Percentiles rank a stretch among this genome's conserved stretches.
Conservation (phyloP, 257 asterid species). For the Dorcoceras hygrometricum region DNA sequence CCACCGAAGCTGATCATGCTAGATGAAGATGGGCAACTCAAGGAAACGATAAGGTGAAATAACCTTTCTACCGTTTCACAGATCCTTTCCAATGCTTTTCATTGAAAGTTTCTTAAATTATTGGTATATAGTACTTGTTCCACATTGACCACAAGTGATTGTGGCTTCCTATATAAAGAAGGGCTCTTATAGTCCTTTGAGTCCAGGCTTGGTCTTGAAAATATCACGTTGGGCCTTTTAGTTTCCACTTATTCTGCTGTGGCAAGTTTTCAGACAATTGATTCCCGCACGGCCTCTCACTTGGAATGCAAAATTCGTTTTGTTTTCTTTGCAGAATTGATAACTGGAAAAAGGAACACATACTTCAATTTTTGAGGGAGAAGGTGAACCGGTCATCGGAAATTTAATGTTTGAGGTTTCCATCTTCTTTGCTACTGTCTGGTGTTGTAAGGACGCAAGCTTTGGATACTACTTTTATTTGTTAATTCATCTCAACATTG, state of each 20-base stretch:
- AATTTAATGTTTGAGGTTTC: conserved; percentile 23
- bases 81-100: neutral
- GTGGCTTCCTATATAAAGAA: neutral
- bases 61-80: neutral
- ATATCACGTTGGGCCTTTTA: too few relatives aligned
- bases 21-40: conserved; percentile 63
- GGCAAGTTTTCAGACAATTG: neutral
- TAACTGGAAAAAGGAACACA: conserved; percentile 94
- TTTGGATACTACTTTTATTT: neutral
- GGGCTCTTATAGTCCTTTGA: neutral
- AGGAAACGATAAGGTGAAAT: conserved; percentile 82
- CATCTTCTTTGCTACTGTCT: neutral
- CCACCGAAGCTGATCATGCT: conserved; percentile 91
- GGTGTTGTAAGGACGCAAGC: neutral
- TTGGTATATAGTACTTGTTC: neutral
- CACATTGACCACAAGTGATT: neutral
- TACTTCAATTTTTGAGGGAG: conserved; percentile 76
- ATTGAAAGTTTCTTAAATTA: conserved; percentile 3
- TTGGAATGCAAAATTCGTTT: conserved; percentile 7
- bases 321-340: conserved; percentile 55
- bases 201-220: too few relatives aligned
- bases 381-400: conserved; percentile 69
- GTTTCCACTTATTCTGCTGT: neutral
- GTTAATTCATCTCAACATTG: neutral
- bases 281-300: conserved; percentile 1